Conservation (phyloP, 192 early-diverging fungal genomes). For the Tieghemiomyces parasiticus region DNA sequence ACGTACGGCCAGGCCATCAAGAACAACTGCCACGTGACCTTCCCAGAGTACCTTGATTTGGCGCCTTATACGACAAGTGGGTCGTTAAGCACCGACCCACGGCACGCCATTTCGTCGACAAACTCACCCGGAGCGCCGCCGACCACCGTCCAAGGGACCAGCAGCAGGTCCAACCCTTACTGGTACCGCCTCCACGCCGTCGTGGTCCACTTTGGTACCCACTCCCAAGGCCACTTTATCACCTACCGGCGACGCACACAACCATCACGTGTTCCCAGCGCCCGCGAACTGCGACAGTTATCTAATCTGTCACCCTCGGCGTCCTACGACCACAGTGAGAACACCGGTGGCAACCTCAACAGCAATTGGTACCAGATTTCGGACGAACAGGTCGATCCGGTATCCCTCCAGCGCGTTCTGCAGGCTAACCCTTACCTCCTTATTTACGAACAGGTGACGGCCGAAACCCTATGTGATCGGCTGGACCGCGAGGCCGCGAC, state of each 20-base stretch:
- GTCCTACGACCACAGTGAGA: background rate
- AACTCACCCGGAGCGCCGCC: no score
- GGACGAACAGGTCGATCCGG: conserved; percentile 48
- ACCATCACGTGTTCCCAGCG: conserved; percentile 15
- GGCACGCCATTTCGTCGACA: conserved; percentile 28
- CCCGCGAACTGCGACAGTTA: conserved; percentile 6
- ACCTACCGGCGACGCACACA: conserved; percentile 54
- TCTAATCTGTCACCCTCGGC: background rate
- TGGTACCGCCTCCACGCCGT: conserved; percentile 71
- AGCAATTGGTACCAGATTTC: conserved; percentile 49
- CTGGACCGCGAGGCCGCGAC: no score
- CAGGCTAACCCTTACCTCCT: conserved; percentile 59
- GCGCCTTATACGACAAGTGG: conserved; percentile 59
- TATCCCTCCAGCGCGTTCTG: conserved; percentile 38
- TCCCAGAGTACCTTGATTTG: conserved; percentile 59
- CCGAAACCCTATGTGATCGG: background rate
- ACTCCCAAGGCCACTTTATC: conserved; percentile 90
- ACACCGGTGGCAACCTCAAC: background rate
- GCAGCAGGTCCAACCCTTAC: no score
- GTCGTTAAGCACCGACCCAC: conserved; percentile 36
- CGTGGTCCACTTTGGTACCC: conserved; percentile 78
- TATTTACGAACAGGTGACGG: conserved; percentile 38
- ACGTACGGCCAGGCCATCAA: conserved; percentile 54
- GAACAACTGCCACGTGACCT: conserved; percentile 57
- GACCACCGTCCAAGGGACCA: background rate